Evolutionary conservation across 345 rosid genomes (phyloP).

Genomic region (Gynandropsis gynandra): DNA sequence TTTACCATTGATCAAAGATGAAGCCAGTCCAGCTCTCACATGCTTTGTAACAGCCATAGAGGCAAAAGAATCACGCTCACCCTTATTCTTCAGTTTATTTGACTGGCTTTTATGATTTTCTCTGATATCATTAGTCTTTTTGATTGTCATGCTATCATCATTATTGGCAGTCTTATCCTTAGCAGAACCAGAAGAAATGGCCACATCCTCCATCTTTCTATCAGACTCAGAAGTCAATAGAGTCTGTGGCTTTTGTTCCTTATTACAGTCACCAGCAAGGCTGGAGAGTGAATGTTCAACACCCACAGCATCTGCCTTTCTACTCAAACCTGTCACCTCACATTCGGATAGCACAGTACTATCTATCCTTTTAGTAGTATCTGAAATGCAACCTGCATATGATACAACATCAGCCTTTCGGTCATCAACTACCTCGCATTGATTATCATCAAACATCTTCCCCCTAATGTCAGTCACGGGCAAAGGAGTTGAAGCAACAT

Average conservation of each 20-base stretch:
- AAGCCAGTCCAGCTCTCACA: conserved; percentile 16
- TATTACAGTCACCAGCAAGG: conserved; percentile 26
- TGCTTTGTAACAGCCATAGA: conserved; percentile 3
- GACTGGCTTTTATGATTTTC: conserved; percentile 15
- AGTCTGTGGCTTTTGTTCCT: conserved; percentile 17
- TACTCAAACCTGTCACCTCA: conserved; percentile 23
- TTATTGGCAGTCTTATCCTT: conserved; percentile 24
- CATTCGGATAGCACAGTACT: conserved; percentile 23
- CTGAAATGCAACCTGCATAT: conserved; percentile 30
- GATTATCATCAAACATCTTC: conserved; percentile 26
- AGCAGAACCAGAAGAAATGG: conserved; percentile 20
- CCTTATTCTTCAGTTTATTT: conserved; percentile 27
- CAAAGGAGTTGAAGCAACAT: conserved; percentile 12
- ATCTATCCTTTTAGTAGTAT: conserved; percentile 24
- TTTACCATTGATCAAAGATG: conserved; percentile 22
- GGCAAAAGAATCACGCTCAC: conserved; percentile 21
- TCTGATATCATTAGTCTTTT: conserved; percentile 30
- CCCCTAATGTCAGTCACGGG: conserved; percentile 18
- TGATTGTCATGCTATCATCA: conserved; percentile 31
- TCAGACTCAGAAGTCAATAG: conserved; percentile 17
- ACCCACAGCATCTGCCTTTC: conserved; percentile 24
- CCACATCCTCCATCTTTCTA: conserved; percentile 11
- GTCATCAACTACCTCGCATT: conserved; percentile 20
- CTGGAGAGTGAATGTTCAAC: conserved; percentile 18
- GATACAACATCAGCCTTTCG: conserved; percentile 25